Evolutionary conservation across 176 grass and related monocot species (phyloP).

Genomic region (Eleusine indica): DNA sequence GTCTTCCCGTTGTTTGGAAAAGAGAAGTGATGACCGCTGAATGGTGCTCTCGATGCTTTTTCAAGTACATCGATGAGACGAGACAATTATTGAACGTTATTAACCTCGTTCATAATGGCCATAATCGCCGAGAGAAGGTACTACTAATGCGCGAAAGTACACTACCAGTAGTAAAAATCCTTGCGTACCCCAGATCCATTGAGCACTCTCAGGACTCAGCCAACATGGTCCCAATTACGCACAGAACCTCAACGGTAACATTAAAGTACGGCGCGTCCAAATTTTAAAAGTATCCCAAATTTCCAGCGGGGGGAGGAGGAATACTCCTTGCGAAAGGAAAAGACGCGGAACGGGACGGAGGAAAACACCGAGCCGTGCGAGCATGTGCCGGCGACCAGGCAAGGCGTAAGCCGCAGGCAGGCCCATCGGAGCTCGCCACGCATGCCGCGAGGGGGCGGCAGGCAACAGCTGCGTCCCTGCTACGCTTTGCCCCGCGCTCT

Average conservation of each 20-base stretch:
- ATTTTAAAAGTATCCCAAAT: not conserved
- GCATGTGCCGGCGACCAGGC: not conserved
- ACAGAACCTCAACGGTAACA: not conserved
- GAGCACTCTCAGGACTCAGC: not conserved
- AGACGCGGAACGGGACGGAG: not conserved
- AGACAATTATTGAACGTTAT: not conserved
- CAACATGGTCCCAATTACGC: not conserved
- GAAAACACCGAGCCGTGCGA: not conserved
- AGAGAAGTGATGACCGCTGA: no score
- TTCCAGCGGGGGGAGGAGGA: not conserved
- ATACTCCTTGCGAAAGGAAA: not conserved
- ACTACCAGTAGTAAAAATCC: not conserved
- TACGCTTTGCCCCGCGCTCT: not conserved
- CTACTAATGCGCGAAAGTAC: no score
- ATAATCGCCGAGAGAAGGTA: not conserved
- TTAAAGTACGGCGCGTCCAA: not conserved
- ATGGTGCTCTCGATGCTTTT: no score
- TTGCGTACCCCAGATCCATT: not conserved
- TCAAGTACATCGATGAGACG: not conserved
- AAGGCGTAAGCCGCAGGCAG: not conserved
- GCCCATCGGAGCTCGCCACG: not conserved
- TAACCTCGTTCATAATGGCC: not conserved
- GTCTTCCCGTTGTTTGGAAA: no score
- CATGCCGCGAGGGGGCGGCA: not conserved
- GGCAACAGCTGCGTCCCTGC: not conserved